Conservation (phyloP, 2,329 filamentous ascomycete genomes). For the Blastomyces silverae region DNA sequence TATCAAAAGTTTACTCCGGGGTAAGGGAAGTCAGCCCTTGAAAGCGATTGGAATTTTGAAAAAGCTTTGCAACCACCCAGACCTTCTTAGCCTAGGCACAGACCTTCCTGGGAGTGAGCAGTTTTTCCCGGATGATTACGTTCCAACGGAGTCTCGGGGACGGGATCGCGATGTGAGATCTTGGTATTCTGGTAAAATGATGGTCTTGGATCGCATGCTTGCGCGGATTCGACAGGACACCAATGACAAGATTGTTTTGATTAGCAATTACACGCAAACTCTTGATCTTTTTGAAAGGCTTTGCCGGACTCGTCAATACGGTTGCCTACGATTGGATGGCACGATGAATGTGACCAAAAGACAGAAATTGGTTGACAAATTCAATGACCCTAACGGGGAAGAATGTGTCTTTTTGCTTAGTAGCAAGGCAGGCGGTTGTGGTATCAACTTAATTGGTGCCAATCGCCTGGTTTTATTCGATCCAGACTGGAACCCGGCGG, state of each 20-base stretch:
- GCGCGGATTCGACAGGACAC: constrained; percentile 91
- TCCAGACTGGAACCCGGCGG: constrained; percentile 95
- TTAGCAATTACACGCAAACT: constrained; percentile 96
- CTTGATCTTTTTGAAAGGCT: constrained; percentile 89
- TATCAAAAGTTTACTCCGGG: constrained; percentile 82
- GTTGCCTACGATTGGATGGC: constrained; percentile 81
- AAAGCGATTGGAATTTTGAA: constrained; percentile 97
- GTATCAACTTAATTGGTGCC: constrained; percentile 88
- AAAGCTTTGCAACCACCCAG: constrained; percentile 97
- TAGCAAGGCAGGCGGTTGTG: constrained; percentile 93
- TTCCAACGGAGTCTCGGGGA: constrained; percentile 78
- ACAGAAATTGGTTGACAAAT: constrained; percentile 93
- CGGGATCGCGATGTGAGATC: constrained; percentile 87
- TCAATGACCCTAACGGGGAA: constrained; percentile 83
- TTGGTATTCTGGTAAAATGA: constrained; percentile 98
- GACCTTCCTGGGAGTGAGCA: constrained; percentile 84
- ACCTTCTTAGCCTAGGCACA: constrained; percentile 72
- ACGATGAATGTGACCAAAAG: constrained; percentile 98
- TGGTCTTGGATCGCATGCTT: constrained; percentile 95
- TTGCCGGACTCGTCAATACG: constrained; percentile 78
- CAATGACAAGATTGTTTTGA: constrained; percentile 98
- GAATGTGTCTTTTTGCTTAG: constrained; percentile 96
- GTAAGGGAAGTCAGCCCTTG: constrained; percentile 90
- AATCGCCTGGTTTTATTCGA: constrained; percentile 95
- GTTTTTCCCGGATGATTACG: constrained; percentile 76